Percentiles rank a stretch among this genome's conserved stretches.
Evolutionary conservation across 208 protist species (phyloP).

Genomic region (Crithidia brevicula): DNA sequence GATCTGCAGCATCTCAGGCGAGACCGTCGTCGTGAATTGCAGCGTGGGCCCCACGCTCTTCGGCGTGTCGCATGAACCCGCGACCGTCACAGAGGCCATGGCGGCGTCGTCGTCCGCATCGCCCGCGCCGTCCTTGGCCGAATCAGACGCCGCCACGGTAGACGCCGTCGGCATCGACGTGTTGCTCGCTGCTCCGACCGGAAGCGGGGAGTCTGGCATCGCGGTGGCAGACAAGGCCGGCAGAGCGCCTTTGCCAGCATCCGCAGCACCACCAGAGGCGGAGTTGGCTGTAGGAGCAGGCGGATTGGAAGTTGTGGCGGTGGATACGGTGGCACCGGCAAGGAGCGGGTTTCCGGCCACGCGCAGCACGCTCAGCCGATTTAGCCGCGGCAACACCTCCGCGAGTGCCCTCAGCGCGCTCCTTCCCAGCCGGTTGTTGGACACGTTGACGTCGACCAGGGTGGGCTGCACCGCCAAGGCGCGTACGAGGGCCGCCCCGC

Average conservation of each 20-base stretch:
- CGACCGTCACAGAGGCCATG: constrained; percentile 10
- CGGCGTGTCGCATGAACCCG: background rate
- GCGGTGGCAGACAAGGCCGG: background rate
- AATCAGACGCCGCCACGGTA: background rate
- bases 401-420: constrained; percentile 50
- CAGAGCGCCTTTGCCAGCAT: background rate
- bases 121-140: background rate
- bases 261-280: background rate
- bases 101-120: constrained; percentile 4
- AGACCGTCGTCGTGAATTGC: constrained; percentile 11
- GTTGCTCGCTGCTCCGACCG: background rate
- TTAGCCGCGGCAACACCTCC: constrained; percentile 53
- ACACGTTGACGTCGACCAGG: constrained; percentile 69
- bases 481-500: constrained; percentile 56
- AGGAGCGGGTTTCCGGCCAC: constrained; percentile 73
- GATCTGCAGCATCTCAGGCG: background rate
- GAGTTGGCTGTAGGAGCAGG: too few species aligned
- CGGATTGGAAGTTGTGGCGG: too few species aligned
- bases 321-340: constrained; percentile 24
- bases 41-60: background rate
- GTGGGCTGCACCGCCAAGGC: constrained; percentile 53
- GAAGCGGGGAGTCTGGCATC: background rate
- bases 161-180: background rate
- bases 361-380: constrained; percentile 55
- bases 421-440: constrained; percentile 73